Conservation (phyloP, 2,329 filamentous ascomycete species). For the Eutypa lata region DNA sequence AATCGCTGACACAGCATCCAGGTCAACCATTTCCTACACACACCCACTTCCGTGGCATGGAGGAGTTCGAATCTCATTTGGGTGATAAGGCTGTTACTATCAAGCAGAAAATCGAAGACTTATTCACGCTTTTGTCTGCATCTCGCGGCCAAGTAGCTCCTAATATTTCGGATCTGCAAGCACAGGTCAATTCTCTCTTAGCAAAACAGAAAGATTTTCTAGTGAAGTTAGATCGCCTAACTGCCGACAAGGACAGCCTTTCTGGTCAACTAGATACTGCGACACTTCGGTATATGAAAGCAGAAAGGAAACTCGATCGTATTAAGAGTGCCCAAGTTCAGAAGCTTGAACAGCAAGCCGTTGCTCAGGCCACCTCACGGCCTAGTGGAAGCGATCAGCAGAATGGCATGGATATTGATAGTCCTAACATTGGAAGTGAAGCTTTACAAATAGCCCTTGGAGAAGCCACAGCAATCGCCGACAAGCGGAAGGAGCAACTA, state of each 20-base stretch:
- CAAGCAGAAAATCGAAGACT: constrained; percentile 65
- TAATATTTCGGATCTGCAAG: constrained; percentile 70
- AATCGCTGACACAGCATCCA: constrained; percentile 30
- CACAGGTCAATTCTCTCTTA: constrained; percentile 70
- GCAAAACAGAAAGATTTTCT: constrained; percentile 80
- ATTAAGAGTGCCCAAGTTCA: constrained; percentile 85
- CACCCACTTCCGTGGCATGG: constrained; percentile 59
- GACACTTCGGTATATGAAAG: constrained; percentile 87
- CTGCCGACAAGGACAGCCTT: constrained; percentile 77
- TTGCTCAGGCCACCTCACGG: constrained; percentile 59
- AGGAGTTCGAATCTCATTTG: constrained; percentile 80
- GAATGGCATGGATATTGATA: constrained; percentile 54
- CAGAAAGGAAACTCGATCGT: constrained; percentile 90
- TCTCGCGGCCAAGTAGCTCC: constrained; percentile 56
- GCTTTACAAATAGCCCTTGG: constrained; percentile 74
- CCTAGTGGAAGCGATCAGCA: constrained; percentile 43
- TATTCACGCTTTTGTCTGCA: constrained; percentile 59
- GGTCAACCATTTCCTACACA: constrained; percentile 56
- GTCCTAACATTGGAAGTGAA: constrained; percentile 54
- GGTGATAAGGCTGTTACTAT: constrained; percentile 73
- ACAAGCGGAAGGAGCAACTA: constrained; percentile 86
- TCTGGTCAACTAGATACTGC: constrained; percentile 85
- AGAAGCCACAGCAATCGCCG: constrained; percentile 71
- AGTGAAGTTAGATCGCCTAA: constrained; percentile 70
- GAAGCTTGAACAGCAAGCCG: constrained; percentile 86